phyloP scores from a whole-genome alignment of 306 rosid genomes.

The Gastrolobium bilobum region DNA sequence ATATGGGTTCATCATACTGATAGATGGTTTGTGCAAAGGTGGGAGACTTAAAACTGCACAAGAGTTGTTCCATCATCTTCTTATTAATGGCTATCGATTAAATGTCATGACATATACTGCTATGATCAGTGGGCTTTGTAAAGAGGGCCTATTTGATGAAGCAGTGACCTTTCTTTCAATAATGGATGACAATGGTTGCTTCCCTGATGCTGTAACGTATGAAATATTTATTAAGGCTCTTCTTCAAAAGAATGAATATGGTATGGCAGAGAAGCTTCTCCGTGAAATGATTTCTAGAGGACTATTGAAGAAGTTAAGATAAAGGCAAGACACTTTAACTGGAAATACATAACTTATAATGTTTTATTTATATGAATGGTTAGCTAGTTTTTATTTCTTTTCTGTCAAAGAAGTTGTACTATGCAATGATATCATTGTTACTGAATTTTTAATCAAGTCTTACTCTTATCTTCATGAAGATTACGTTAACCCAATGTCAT shows the following conservation, averaged over 20 bases:
- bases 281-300: constrained; percentile 48
- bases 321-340: no score
- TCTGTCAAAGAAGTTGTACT: no score
- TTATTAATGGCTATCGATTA: constrained; percentile 39
- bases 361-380: no score
- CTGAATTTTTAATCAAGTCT: not conserved
- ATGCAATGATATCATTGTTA: no score
- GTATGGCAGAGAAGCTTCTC: constrained; percentile 49
- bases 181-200: constrained; percentile 50
- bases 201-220: constrained; percentile 52
- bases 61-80: constrained; percentile 46
- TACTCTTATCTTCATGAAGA: no score
- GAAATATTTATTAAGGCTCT: constrained; percentile 51
- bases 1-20: not conserved
- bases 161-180: constrained; percentile 44
- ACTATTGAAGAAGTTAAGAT: constrained; percentile 6
- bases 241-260: constrained; percentile 42
- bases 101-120: constrained; percentile 55
- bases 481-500: no score
- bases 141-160: constrained; percentile 49
- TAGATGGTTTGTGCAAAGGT: constrained; percentile 47
- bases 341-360: no score
- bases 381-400: no score
- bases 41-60: constrained; percentile 44
- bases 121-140: constrained; percentile 54